Conservation (phyloP, 768 basidiomycete species). For the Udeniomyces megalosporus region DNA sequence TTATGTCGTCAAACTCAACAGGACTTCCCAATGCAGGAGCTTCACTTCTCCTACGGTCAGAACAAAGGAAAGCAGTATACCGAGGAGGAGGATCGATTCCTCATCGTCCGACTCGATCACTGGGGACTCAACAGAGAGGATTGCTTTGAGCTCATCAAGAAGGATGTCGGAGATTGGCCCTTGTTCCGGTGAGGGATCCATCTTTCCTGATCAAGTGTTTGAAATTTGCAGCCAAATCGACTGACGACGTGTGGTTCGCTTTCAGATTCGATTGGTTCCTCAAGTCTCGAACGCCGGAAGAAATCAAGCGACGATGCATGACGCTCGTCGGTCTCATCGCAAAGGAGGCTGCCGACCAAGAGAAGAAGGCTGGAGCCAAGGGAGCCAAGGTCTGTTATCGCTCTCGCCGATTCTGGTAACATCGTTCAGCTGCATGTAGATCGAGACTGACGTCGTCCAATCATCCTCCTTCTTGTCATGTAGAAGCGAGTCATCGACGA, state of each 20-base stretch:
- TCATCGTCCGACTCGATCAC: conserved; percentile 72
- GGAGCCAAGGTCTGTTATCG: conserved; percentile 16
- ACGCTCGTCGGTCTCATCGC: conserved; percentile 79
- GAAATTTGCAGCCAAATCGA: no score
- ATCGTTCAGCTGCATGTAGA: no score
- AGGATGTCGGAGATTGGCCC: conserved; percentile 90
- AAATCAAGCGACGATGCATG: conserved; percentile 71
- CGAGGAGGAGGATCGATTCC: conserved; percentile 92
- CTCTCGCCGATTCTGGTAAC: no score
- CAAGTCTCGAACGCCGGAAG: conserved; percentile 79
- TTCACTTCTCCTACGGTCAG: conserved; percentile 77
- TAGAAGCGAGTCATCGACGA: conserved; percentile 19
- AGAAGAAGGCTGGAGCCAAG: conserved; percentile 48
- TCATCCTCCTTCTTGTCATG: neutral
- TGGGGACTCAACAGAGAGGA: conserved; percentile 73
- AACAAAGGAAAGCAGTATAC: conserved; percentile 94
- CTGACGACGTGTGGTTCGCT: no score
- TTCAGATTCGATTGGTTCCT: conserved; percentile 84
- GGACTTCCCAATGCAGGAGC: conserved; percentile 86
- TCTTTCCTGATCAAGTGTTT: no score
- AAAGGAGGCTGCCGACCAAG: conserved; percentile 56
- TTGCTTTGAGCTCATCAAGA: conserved; percentile 86
- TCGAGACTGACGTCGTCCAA: no score
- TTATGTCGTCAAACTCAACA: no score
- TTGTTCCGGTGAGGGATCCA: conserved; percentile 51